phyloP scores from a whole-genome alignment of 805 yeast species.

The Saccharomycopsis amapae region DNA sequence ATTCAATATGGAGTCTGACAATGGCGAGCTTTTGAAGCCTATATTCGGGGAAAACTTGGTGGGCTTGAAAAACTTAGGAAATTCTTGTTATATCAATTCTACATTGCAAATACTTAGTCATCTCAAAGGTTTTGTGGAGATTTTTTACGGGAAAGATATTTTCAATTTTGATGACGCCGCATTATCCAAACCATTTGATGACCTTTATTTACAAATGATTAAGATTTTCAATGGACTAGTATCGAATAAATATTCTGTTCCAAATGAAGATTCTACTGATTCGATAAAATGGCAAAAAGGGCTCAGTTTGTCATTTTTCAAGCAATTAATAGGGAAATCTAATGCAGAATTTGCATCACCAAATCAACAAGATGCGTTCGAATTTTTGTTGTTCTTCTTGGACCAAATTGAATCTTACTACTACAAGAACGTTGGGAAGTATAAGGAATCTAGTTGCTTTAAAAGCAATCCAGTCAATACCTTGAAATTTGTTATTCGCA shows the following conservation, averaged over 20 bases:
- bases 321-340: slow-evolving; percentile 64
- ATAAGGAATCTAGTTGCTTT: slow-evolving; percentile 19
- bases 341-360: slow-evolving; percentile 80
- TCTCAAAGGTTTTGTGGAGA: slow-evolving; percentile 33
- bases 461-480: slow-evolving; percentile 40
- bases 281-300: slow-evolving; percentile 60
- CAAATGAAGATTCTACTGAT: slow-evolving; percentile 36
- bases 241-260: slow-evolving; percentile 66
- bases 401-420: slow-evolving; percentile 51
- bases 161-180: slow-evolving; percentile 22
- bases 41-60: slow-evolving; percentile 72
- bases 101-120: slow-evolving; percentile 66
- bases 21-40: slow-evolving; percentile 58
- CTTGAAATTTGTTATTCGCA: slow-evolving; percentile 60
- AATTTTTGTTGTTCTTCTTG: slow-evolving; percentile 64
- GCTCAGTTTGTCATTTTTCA: slow-evolving; percentile 68
- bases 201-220: slow-evolving; percentile 65
- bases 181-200: slow-evolving; percentile 49
- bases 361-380: slow-evolving; percentile 94
- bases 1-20: slow-evolving; percentile 66
- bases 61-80: slow-evolving; percentile 86
- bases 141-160: slow-evolving; percentile 30
- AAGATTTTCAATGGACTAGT: slow-evolving; percentile 74
- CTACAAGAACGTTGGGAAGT: slow-evolving; percentile 24
- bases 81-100: slow-evolving; percentile 85